A percentile compares a stretch with the other conserved stretches of the same genome.
Evolutionary conservation across 805 yeast genomes (phyloP).

Genomic region (Barnettozyma salicaria): DNA sequence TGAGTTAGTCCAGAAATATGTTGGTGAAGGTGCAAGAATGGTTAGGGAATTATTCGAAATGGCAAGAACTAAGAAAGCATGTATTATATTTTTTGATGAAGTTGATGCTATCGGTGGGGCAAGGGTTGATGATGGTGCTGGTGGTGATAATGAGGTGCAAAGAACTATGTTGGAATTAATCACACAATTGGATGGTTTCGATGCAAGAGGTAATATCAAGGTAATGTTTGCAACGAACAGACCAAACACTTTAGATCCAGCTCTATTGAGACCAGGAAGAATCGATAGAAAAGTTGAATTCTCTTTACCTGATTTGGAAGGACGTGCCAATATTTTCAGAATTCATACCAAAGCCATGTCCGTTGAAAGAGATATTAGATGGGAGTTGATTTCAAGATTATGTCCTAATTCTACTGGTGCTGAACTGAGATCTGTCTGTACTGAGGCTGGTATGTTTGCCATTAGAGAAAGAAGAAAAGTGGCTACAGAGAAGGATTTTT

Average conservation of each 20-base stretch:
- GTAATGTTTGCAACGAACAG: slow-evolving; percentile 99
- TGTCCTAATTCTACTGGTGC: slow-evolving; percentile 99
- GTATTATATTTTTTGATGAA: slow-evolving; percentile 97
- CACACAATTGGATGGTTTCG: slow-evolving; percentile 97
- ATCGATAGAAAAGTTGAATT: slow-evolving; percentile 98
- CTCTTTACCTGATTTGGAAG: slow-evolving; percentile 93
- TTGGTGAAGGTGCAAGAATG: slow-evolving; percentile 99
- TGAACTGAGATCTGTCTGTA: slow-evolving; percentile 95
- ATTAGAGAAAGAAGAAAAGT: slow-evolving; percentile 97
- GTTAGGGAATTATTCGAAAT: slow-evolving; percentile 96
- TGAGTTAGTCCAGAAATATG: slow-evolving; percentile 95
- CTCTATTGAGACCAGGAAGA: slow-evolving; percentile 96
- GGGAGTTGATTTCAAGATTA: slow-evolving; percentile 96
- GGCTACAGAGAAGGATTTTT: slow-evolving; percentile 95
- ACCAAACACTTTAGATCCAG: slow-evolving; percentile 97
- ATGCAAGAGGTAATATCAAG: slow-evolving; percentile 97
- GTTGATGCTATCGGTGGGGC: slow-evolving; percentile 99
- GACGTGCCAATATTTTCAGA: slow-evolving; percentile 95
- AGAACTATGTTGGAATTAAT: slow-evolving; percentile 98
- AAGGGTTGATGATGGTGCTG: slow-evolving; percentile 99
- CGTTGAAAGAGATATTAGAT: slow-evolving; percentile 93
- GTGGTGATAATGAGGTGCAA: slow-evolving; percentile 98
- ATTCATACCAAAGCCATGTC: slow-evolving; percentile 98
- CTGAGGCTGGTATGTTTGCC: slow-evolving; percentile 99
- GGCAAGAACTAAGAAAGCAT: slow-evolving; percentile 98